Conservation (phyloP, 176 grass and related monocot species). For the Oryza punctata region DNA sequence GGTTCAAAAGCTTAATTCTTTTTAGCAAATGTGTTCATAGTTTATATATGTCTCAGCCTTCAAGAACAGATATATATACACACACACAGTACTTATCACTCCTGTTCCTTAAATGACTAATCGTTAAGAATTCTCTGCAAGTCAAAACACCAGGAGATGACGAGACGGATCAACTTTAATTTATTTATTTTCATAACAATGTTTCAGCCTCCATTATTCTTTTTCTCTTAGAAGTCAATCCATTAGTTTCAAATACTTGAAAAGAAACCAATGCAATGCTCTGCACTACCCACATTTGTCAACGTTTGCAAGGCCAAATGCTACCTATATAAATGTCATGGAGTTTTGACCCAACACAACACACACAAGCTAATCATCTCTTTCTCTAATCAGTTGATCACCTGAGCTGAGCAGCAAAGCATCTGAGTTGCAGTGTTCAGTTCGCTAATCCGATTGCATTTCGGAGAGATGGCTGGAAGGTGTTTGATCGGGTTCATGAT, state of each 20-base stretch:
- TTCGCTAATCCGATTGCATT: not conserved
- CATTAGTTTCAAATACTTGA: slow-evolving; percentile 19
- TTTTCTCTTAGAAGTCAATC: not conserved
- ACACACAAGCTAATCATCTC: slow-evolving; percentile 25
- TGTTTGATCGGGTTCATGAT: not conserved
- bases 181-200: not conserved
- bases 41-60: not conserved
- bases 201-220: not conserved
- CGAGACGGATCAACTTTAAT: not conserved
- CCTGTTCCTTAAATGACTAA: not conserved
- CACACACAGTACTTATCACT: not conserved
- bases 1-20: not conserved
- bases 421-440: not conserved
- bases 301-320: slow-evolving; percentile 30
- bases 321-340: slow-evolving; percentile 41
- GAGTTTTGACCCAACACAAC: not conserved
- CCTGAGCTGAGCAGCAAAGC: not conserved
- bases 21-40: not conserved
- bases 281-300: slow-evolving; percentile 39
- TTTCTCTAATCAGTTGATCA: not conserved
- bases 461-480: slow-evolving; percentile 10
- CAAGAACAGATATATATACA: not conserved
- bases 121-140: slow-evolving; percentile 27
- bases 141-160: slow-evolving; percentile 38
- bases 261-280: not conserved